Base-by-base conservation (phyloP, 139 green algal species). In the Tetradesmus lagerheimii region DNA sequence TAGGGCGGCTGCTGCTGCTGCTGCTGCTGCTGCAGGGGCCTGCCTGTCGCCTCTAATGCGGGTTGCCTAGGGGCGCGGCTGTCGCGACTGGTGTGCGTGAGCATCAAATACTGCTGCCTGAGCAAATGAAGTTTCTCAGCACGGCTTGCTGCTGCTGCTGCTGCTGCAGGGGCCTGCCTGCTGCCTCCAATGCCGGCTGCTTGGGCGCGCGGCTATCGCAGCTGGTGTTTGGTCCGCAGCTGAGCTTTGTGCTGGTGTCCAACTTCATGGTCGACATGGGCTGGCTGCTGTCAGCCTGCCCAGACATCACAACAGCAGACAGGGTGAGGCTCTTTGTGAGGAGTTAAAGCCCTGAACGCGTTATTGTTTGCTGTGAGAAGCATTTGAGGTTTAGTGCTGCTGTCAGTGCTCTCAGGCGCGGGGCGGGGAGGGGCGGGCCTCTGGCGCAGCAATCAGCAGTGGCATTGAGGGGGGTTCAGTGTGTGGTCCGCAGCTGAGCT, bases 251-350 rank as follows among this genome's bases (percentile, higher is more conserved):
- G 31, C 66, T 97, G 27, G 89, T 96, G 15, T 94, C 83, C 50
- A 98, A 98, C 78, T 98, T 93, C 87, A 95, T 95, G 92, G n/a
- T 98, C 15, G 96, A 98, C 91, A 37, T 97, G 38, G 4, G 8
- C 12, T 98, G 94, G 94, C 93, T 98, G 39, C 43, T 97, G 31
- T 90, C 80, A 0, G 91, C 89, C 29, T 96, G 91, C 85, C 96
- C 96, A 12, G 89, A 91, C 83, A 78, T 98, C 18, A 23, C 41
- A 0, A 14, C 18, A 25, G 92, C 87, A 25, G 25, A 83, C 20
- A 38, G 12, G 34, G 74, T 80, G n/a, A 38, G 27, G 15, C 67
- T 78, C 16, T 35, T 14, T n/a, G n/a, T 23, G 67, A 18, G 27
- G 15, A 31, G 29, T 76, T 25, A 31, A n/a, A n/a, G 64, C 29